Conservation (phyloP, 2,329 filamentous ascomycete genomes). For the Botrytis fabae region DNA sequence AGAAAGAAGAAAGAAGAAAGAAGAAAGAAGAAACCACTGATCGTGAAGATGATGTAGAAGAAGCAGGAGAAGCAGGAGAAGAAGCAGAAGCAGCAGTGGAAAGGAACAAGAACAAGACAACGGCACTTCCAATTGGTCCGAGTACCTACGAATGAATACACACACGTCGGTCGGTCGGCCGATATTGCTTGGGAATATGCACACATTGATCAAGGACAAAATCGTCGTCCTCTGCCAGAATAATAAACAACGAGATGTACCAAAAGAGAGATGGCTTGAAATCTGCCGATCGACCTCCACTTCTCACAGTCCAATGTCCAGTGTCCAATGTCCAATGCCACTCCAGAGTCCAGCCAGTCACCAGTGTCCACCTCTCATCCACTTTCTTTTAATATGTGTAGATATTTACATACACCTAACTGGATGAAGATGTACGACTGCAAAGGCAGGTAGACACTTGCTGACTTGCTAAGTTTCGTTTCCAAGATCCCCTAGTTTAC, state of each 20-base stretch:
- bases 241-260: background rate
- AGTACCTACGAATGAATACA: background rate
- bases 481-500: constrained; percentile 1
- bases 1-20: background rate
- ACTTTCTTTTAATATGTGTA: background rate
- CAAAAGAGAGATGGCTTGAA: background rate
- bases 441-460: background rate
- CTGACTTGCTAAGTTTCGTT: constrained; percentile 3
- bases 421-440: constrained; percentile 3
- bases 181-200: background rate
- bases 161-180: background rate
- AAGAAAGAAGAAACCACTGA: background rate
- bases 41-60: background rate
- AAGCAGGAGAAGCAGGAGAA: background rate
- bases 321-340: background rate
- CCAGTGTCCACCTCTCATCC: constrained; percentile 4
- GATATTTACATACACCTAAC: background rate
- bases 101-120: background rate
- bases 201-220: background rate
- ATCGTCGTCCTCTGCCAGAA: background rate
- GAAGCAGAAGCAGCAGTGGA: background rate
- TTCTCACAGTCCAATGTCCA: background rate
- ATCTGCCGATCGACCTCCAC: constrained; percentile 17
- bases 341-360: background rate
- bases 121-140: background rate